phyloP scores from a whole-genome alignment of 768 basidiomycete species.

The Cystobasidium onofrii region DNA sequence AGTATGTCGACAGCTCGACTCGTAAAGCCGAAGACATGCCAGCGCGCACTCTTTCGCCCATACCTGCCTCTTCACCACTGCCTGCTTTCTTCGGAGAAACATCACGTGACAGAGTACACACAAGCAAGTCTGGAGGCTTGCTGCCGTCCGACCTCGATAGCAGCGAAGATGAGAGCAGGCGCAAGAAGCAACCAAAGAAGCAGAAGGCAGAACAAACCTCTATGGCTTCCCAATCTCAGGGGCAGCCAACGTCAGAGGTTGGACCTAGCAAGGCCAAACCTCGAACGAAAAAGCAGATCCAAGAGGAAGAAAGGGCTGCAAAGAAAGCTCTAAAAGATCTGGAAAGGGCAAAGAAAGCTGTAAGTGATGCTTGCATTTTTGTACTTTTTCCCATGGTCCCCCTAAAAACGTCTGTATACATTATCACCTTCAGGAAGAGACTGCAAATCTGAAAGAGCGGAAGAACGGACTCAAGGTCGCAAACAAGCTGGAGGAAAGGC shows the following conservation, averaged over 20 bases:
- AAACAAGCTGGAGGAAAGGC: constrained; percentile 11
- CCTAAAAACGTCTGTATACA: not conserved
- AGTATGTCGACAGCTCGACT: not conserved
- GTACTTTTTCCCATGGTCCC: no score
- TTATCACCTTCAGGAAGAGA: not conserved
- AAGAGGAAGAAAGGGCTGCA: constrained; percentile 4
- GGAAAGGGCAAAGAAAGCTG: constrained; percentile 17
- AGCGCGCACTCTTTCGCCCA: not conserved
- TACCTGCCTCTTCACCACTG: not conserved
- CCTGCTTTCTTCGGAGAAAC: not conserved
- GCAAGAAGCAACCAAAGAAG: no score
- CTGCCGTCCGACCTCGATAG: not conserved
- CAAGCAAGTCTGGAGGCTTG: not conserved
- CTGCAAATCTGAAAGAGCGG: constrained; percentile 10
- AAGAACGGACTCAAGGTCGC: not conserved
- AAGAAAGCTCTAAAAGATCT: not conserved
- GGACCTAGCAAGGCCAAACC: not conserved
- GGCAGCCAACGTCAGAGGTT: not conserved
- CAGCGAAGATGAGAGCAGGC: not conserved
- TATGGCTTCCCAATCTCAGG: not conserved
- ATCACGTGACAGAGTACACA: not conserved
- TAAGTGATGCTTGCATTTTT: not conserved
- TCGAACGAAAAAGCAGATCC: constrained; percentile 3
- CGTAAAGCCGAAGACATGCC: not conserved
- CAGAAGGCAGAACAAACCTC: not conserved